phyloP scores from a whole-genome alignment of 2,329 filamentous ascomycete genomes.

The Trichoderma sp. region DNA sequence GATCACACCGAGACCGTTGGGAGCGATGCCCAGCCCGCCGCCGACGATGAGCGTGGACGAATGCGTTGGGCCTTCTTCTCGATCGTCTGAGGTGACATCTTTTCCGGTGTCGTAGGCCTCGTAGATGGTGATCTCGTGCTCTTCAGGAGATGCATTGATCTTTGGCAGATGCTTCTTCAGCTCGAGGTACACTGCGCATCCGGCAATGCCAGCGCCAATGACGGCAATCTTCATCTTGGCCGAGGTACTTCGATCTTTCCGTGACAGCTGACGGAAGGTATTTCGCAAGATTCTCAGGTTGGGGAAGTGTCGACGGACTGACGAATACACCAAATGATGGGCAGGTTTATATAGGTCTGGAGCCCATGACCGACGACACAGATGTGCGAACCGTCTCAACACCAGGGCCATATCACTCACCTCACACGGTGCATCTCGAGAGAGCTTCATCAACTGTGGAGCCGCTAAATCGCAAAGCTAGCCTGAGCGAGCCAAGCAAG shows the following conservation, averaged over 20 bases:
- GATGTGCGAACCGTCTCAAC: background rate
- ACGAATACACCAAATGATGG: background rate
- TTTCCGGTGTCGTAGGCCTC: constrained; percentile 34
- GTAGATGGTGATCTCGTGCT: constrained; percentile 34
- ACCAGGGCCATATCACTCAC: background rate
- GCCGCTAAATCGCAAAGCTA: constrained; percentile 28
- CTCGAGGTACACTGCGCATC: constrained; percentile 34
- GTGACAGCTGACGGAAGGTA: background rate
- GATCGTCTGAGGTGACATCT: constrained; percentile 29
- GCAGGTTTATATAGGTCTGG: background rate
- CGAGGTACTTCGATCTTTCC: background rate
- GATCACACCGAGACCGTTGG: constrained; percentile 35
- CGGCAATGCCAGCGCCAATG: constrained; percentile 36
- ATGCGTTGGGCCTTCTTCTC: constrained; percentile 32
- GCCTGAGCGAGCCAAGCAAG: background rate
- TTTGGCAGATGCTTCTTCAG: constrained; percentile 33
- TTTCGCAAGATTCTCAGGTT: too few species aligned
- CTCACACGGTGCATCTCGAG: constrained; percentile 5
- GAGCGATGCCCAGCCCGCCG: constrained; percentile 33
- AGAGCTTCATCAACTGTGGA: constrained; percentile 16
- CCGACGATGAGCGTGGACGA: constrained; percentile 35
- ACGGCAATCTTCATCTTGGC: constrained; percentile 34
- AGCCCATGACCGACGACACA: background rate
- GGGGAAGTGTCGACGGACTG: background rate
- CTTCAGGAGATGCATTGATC: background rate